Evolutionary conservation across 345 rosid genomes (phyloP), one percentile per base, ranked within the genome.

Genomic region (Syzygium aromaticum): DNA sequence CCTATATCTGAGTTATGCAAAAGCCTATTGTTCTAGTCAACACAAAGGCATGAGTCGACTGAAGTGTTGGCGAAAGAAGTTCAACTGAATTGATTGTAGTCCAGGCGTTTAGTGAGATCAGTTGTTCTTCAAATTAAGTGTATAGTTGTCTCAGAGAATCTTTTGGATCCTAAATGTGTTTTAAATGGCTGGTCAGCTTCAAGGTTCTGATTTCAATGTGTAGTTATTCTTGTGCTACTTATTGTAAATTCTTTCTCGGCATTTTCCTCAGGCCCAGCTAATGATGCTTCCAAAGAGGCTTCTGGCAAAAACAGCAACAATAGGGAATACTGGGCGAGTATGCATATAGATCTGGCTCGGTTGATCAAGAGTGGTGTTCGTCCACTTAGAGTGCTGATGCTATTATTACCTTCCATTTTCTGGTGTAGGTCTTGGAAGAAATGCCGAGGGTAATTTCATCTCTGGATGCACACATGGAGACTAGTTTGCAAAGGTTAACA

Each of bases 401-500:
- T 21, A 27, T 86, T 43, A 22, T 43, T 57, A 54, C 77, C 49
- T 86, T 30, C 43, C n/a, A 51, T 46, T 13, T 27, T 87, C 63
- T 85, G 84, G 87, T 77, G 77, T 87, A 97, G 98, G 93, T 94
- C 15, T 90, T 97, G 89, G 94, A 92, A 86, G 98, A 94, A 91
- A 93, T 97, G 95, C 98, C 99, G 88, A 93, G 80, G 67, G 97
- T 92, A 89, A 91, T 97, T 88, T 93, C 98, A 54, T 88, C 96
- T 80, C 86, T 97, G 59, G 98, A 97, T 91, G 98, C 97, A 22
- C 95, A 96, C 86, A 90, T 94, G 91, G 99, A 97, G 91, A 89
- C 86, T 61, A 96, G 97, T 89, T 89, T 95, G 82, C 93, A 91
- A 56, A 96, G 98, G 98, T 96, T 85, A 28, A 64, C 28, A 78